Conservation (phyloP, 2,329 filamentous ascomycete genomes). For the Onygenales sp. region DNA sequence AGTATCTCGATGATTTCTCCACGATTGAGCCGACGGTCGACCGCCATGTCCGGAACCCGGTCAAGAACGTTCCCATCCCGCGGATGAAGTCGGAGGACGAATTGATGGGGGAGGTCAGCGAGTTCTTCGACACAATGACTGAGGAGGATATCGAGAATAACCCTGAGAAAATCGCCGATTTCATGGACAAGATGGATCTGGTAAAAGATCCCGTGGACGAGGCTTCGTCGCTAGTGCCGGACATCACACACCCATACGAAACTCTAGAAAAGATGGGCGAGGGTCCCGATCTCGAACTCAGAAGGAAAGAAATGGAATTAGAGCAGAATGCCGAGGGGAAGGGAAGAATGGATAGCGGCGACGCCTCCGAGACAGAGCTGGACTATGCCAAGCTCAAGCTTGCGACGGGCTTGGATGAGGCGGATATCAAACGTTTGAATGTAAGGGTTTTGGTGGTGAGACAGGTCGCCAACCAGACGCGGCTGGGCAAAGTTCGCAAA, state of each 20-base stretch:
- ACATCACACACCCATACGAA: constrained; percentile 39
- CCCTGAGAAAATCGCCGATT: constrained; percentile 38
- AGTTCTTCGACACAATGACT: constrained; percentile 25
- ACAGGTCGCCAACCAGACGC: constrained; percentile 80
- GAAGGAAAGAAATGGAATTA: not conserved
- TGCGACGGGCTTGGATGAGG: constrained; percentile 45
- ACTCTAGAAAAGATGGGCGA: constrained; percentile 17
- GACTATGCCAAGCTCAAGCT: constrained; percentile 41
- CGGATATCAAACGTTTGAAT: constrained; percentile 44
- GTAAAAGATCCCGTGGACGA: constrained; percentile 42
- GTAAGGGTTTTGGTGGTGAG: constrained; percentile 67
- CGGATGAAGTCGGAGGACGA: constrained; percentile 49
- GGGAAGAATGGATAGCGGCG: constrained; percentile 19
- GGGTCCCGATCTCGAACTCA: constrained; percentile 15
- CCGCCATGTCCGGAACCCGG: constrained; percentile 46
- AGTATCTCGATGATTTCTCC: constrained; percentile 77
- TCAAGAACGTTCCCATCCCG: constrained; percentile 47
- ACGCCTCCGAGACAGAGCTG: constrained; percentile 11
- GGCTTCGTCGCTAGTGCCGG: constrained; percentile 41
- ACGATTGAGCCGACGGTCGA: constrained; percentile 70
- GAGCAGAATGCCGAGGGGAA: constrained; percentile 4
- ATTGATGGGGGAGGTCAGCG: constrained; percentile 48
- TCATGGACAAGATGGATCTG: constrained; percentile 39
- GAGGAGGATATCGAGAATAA: constrained; percentile 24
- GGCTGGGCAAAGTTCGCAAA: constrained; percentile 84